Percentiles rank a stretch among this genome's conserved stretches.
Conservation (phyloP, 306 rosid species). For the Luffa acutangula region DNA sequence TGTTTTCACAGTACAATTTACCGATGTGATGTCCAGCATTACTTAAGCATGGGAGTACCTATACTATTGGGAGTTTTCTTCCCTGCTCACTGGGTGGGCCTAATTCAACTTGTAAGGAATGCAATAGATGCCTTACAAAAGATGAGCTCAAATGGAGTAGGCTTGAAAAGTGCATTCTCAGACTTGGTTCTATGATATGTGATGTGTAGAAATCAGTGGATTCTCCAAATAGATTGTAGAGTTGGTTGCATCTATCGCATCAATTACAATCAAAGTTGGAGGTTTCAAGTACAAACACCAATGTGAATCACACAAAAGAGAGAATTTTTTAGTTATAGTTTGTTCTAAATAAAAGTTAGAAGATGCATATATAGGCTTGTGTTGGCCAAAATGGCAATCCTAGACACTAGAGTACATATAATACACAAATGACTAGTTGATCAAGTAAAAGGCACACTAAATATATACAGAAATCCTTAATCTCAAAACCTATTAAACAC, state of each 20-base stretch:
- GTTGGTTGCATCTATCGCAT: not conserved
- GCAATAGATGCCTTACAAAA: not conserved
- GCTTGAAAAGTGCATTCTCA: not conserved
- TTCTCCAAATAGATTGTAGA: not conserved
- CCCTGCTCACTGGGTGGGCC: not conserved
- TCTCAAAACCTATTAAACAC: not conserved
- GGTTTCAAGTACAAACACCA: not conserved
- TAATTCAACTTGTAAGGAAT: not conserved
- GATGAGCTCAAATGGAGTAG: not conserved
- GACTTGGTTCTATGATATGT: not conserved
- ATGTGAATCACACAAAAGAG: too few relatives aligned
- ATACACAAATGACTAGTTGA: not conserved
- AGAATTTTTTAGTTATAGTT: too few relatives aligned
- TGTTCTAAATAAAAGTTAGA: too few relatives aligned
- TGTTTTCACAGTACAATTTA: not conserved
- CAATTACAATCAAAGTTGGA: not conserved
- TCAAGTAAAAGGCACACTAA: not conserved
- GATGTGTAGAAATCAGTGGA: not conserved
- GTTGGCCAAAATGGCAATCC: too few relatives aligned
- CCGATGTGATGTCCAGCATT: not conserved
- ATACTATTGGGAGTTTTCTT: not conserved
- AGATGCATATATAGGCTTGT: too few relatives aligned
- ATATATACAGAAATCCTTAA: not conserved
- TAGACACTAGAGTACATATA: too few relatives aligned
- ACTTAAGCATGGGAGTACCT: not conserved